These are phyloP conservation scores for Penicillium sp. DNA, from an alignment of 2,329 filamentous ascomycete species.

Conservation along the genomic window DNA sequence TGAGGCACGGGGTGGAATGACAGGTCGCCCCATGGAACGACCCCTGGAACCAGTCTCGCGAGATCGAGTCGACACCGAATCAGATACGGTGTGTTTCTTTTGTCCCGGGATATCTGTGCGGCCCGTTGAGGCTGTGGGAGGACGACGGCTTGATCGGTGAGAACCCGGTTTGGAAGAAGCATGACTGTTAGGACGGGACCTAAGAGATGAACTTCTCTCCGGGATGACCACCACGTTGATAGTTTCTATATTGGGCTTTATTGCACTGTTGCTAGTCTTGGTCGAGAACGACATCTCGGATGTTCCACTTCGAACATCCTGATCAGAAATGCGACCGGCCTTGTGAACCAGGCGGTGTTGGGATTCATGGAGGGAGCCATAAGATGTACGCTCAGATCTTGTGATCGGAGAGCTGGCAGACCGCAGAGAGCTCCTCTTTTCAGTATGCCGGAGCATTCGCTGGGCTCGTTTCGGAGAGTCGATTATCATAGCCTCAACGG, in stretches of 20 bases:
- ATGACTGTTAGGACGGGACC: constrained; percentile 39
- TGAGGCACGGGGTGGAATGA: constrained; percentile 44
- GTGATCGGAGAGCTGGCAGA: constrained; percentile 48
- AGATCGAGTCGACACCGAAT: constrained; percentile 33
- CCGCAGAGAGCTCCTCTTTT: constrained; percentile 54
- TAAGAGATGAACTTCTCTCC: constrained; percentile 47
- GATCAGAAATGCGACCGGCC: constrained; percentile 50
- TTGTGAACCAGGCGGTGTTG: constrained; percentile 54
- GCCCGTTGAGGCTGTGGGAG: constrained; percentile 37
- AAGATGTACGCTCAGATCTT: constrained; percentile 48
- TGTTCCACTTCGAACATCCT: constrained; percentile 45
- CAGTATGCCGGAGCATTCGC: constrained; percentile 54
- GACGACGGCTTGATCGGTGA: constrained; percentile 38
- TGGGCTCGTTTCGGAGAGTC: constrained; percentile 49
- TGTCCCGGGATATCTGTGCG: constrained; percentile 35
- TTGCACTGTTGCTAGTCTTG: constrained; percentile 32
- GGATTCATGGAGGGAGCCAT: constrained; percentile 44
- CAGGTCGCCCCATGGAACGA: constrained; percentile 30
- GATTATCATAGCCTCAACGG: constrained; percentile 57
- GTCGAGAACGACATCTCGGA: constrained; percentile 44
- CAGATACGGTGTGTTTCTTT: constrained; percentile 44
- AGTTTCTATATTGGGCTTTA: constrained; percentile 38
- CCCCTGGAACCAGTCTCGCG: constrained; percentile 31
- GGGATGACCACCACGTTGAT: constrained; percentile 52
- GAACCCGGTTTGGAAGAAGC: constrained; percentile 42